Conservation (phyloP, 176 grass and related monocot genomes). For the Phoenix dactylifera region DNA sequence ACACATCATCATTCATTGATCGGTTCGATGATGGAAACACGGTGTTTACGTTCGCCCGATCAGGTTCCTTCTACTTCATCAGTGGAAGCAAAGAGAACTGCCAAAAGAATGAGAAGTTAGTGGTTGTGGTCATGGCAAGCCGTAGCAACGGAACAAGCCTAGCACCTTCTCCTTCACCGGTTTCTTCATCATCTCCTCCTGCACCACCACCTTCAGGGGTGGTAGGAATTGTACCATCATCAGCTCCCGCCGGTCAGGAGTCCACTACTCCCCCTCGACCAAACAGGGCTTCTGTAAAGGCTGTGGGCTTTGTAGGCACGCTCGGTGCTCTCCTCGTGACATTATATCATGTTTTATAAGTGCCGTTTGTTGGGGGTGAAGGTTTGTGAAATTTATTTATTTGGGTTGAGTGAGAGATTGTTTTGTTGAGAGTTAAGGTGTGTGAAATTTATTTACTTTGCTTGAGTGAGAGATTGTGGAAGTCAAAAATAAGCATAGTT, state of each 20-base stretch:
- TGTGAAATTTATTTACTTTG: no score
- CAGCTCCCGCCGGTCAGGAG: no score
- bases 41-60: conserved; percentile 63
- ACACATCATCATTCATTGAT: conserved; percentile 34
- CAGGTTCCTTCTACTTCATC: conserved; percentile 80
- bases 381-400: no score
- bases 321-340: conserved; percentile 27
- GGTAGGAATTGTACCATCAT: no score
- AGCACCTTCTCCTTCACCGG: conserved; percentile 8
- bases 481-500: no score
- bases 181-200: neutral
- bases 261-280: conserved; percentile 1
- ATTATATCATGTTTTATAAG: conserved; percentile 28
- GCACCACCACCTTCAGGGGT: conserved; percentile 13
- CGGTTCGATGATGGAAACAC: conserved; percentile 72
- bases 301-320: conserved; percentile 22
- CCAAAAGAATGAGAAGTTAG: conserved; percentile 63
- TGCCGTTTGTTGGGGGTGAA: no score
- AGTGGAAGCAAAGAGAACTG: conserved; percentile 82
- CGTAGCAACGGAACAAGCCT: conserved; percentile 7
- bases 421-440: no score
- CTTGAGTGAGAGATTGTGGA: no score
- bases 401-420: no score
- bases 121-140: conserved; percentile 55
- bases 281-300: conserved; percentile 28